Percentiles rank a stretch among this genome's conserved stretches.
These are phyloP conservation scores for Dioszegia hungarica DNA, from an alignment of 768 basidiomycete genomes.

Conservation along the genomic window DNA sequence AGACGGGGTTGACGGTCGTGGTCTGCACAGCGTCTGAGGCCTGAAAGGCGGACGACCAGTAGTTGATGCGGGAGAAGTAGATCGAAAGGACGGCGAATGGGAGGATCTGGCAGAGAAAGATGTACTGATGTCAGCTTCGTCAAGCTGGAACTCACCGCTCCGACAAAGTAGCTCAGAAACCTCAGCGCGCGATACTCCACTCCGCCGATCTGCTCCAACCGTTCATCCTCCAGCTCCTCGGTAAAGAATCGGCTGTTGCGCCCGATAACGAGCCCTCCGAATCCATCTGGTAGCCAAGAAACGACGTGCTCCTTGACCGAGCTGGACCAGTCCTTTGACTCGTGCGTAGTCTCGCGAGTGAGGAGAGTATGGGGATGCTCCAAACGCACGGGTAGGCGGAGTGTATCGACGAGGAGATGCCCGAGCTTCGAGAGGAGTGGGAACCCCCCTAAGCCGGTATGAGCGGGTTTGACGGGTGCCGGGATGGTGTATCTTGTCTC, in stretches of 20 bases:
- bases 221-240: constrained; percentile 42
- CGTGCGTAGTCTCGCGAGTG: background rate
- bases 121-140: constrained; percentile 24
- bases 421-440: background rate
- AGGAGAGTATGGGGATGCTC: background rate
- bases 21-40: constrained; percentile 21
- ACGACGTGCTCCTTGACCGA: constrained; percentile 15
- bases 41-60: constrained; percentile 26
- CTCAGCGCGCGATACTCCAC: constrained; percentile 43
- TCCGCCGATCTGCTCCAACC: constrained; percentile 40
- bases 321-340: constrained; percentile 14
- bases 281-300: constrained; percentile 36
- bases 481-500: background rate
- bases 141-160: constrained; percentile 21
- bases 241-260: constrained; percentile 41
- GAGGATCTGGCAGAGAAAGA: constrained; percentile 29
- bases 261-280: constrained; percentile 37
- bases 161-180: constrained; percentile 31
- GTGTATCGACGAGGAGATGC: background rate
- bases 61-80: constrained; percentile 27
- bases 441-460: background rate
- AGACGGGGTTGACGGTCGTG: constrained; percentile 28
- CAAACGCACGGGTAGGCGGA: background rate
- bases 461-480: background rate
- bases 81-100: constrained; percentile 41